These are phyloP conservation scores for Sphaerobolus stellatus DNA, from an alignment of 1,284 basidiomycete genomes.

Conservation along the genomic window DNA sequence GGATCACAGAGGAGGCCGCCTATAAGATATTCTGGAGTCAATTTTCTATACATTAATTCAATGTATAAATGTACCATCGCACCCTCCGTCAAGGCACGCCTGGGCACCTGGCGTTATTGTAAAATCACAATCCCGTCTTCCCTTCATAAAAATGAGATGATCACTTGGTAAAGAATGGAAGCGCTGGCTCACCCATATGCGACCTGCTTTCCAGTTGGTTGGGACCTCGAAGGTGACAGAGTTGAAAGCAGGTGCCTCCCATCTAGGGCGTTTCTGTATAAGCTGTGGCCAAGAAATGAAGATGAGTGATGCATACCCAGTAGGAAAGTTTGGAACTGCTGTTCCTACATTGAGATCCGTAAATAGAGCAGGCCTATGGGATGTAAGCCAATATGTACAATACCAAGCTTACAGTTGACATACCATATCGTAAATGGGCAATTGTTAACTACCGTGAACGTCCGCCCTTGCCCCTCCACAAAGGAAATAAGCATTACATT, in stretches of 20 bases:
- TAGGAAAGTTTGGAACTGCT: conserved; percentile 27
- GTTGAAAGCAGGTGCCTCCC: conserved; percentile 32
- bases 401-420: conserved; percentile 24
- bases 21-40: not conserved
- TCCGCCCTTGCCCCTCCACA: not conserved
- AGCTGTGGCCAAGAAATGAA: not conserved
- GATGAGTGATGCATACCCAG: conserved; percentile 19
- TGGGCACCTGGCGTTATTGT: conserved; percentile 26
- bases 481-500: too few species aligned
- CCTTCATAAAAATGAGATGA: conserved; percentile 18
- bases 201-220: conserved; percentile 39
- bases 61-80: conserved; percentile 20
- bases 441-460: not conserved
- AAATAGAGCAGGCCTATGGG: not conserved
- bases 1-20: conserved; percentile 22
- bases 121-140: conserved; percentile 41
- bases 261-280: conserved; percentile 17
- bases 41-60: not conserved
- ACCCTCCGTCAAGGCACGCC: conserved; percentile 25
- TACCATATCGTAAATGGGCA: conserved; percentile 2
- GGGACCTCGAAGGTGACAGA: conserved; percentile 35
- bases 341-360: not conserved
- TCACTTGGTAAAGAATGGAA: not conserved
- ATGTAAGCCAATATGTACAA: conserved; percentile 14
- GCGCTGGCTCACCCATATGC: conserved; percentile 35